Evolutionary conservation across 2,329 filamentous ascomycete genomes (phyloP).

Genomic region (Zasmidium cellare): DNA sequence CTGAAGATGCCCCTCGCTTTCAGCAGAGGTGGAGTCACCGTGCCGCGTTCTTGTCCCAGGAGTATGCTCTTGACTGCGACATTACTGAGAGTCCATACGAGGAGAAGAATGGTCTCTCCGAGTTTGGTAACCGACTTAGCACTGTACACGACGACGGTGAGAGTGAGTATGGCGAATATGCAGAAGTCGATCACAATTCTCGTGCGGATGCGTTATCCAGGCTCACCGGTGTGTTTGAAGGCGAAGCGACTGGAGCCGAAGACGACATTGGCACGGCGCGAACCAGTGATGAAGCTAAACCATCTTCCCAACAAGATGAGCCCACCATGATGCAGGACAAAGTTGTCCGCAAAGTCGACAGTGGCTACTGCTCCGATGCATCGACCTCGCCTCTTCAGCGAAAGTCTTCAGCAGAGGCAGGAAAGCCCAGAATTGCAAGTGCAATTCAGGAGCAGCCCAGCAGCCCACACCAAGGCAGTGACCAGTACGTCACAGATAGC

Average conservation of each 20-base stretch:
- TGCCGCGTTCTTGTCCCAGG: constrained; percentile 25
- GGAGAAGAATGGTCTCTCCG: constrained; percentile 13
- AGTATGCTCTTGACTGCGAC: constrained; percentile 28
- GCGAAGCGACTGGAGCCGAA: neutral
- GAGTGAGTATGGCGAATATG: constrained; percentile 11
- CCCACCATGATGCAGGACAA: constrained; percentile 1
- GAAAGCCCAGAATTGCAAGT: neutral
- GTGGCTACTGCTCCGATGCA: constrained; percentile 36
- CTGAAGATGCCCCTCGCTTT: constrained; percentile 18
- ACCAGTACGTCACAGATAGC: neutral
- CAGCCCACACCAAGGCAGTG: neutral
- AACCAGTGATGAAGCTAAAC: constrained; percentile 7
- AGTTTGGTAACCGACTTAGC: constrained; percentile 28
- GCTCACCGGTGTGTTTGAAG: constrained; percentile 22
- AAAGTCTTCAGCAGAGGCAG: neutral
- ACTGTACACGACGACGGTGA: constrained; percentile 28
- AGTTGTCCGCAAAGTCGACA: constrained; percentile 29
- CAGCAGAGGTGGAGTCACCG: constrained; percentile 25
- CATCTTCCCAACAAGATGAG: neutral
- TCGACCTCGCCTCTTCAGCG: constrained; percentile 14
- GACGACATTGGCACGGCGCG: neutral
- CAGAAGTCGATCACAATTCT: constrained; percentile 7
- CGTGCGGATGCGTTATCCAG: constrained; percentile 28
- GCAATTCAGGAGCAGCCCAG: neutral
- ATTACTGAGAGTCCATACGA: constrained; percentile 25